These are phyloP conservation scores for Chondrus crispus DNA, from an alignment of 23 red algal genomes.

Conservation along the genomic window DNA sequence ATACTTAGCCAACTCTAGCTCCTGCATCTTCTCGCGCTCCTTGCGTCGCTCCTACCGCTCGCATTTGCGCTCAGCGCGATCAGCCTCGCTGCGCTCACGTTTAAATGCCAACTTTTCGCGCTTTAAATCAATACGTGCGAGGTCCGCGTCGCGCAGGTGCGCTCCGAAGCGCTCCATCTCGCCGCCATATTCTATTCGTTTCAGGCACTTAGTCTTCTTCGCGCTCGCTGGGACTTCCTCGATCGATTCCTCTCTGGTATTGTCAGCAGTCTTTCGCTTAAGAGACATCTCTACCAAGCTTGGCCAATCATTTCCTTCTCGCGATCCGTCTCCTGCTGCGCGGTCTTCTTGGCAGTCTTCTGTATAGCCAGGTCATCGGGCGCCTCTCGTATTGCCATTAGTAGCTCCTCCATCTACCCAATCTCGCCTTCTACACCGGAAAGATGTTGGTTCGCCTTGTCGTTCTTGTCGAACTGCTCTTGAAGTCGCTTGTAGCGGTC, in stretches of 20 bases:
- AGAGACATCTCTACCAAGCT: too few species aligned
- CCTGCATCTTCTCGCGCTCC: neutral
- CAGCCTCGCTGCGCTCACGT: neutral
- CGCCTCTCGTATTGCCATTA: neutral
- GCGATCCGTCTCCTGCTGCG: neutral
- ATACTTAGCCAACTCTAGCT: neutral
- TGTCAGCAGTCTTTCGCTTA: neutral
- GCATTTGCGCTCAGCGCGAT: neutral
- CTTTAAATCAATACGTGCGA: neutral
- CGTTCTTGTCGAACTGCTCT: neutral
- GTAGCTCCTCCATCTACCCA: neutral
- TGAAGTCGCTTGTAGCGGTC: neutral
- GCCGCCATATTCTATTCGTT: neutral
- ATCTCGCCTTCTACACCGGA: neutral
- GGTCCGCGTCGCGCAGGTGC: neutral
- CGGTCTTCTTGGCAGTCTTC: neutral
- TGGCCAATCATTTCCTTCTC: too few species aligned
- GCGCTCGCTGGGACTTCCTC: neutral
- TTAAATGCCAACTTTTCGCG: neutral
- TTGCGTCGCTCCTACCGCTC: neutral
- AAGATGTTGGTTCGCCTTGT: neutral
- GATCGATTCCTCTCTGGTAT: neutral
- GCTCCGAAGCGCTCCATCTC: neutral
- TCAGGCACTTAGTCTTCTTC: neutral
- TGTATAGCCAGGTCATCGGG: neutral